Conservation (phyloP, 1,139 yeast species). For the Blastobotrys aristatus region DNA sequence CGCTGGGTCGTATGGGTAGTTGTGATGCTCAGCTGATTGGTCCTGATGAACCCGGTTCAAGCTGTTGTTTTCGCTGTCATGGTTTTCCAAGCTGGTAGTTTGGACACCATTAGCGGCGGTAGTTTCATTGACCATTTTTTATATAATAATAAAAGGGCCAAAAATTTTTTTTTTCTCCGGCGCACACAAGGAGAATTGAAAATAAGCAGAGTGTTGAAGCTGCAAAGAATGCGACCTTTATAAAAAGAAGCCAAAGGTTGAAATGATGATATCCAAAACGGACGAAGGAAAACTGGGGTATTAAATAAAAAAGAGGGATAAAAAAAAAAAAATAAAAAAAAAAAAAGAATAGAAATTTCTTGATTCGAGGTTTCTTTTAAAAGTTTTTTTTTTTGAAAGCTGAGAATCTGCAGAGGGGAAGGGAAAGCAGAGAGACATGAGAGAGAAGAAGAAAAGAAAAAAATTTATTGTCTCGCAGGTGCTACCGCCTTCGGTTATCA, state of each 20-base stretch:
- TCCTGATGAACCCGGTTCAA: not conserved
- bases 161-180: too few species aligned
- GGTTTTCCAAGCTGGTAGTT: not conserved
- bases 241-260: not conserved
- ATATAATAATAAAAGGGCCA: too few species aligned
- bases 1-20: conserved; percentile 25
- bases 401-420: not conserved
- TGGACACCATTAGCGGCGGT: too few species aligned
- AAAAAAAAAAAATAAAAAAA: too few species aligned
- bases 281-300: not conserved
- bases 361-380: not conserved
- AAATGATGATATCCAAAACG: not conserved
- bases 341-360: too few species aligned
- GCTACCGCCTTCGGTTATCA: not conserved
- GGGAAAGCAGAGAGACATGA: not conserved
- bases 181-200: too few species aligned
- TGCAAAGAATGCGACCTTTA: too few species aligned
- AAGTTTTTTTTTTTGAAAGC: not conserved
- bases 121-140: too few species aligned
- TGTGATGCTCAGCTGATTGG: not conserved
- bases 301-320: not conserved
- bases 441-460: not conserved
- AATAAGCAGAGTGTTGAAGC: too few species aligned
- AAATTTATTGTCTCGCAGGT: not conserved
- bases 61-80: not conserved